Evolutionary conservation across 768 basidiomycete genomes (phyloP), one percentile per base, ranked within the genome.

Genomic region (Hericium coralloides): DNA sequence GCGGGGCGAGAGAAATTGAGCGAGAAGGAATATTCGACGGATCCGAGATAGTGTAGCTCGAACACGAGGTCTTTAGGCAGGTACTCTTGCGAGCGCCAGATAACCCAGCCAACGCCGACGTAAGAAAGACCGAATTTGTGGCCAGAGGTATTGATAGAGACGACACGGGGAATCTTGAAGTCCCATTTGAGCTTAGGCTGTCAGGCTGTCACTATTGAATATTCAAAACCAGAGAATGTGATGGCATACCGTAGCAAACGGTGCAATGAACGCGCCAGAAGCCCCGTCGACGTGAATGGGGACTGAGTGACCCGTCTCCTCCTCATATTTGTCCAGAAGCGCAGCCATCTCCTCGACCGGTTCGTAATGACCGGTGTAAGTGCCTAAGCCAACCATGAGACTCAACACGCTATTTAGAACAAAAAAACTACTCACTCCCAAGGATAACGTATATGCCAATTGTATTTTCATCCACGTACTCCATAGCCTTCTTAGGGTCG

Each of bases 331-430:
- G 72, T 78, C 76, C 68, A 92, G 74, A 10, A 89, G 76, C 43
- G 85, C 83, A 1, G 87, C 75, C 83, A 97, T 89, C 67, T 86
- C 89, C 67, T 89, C 80, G 36, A 97, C 93, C 12, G 87, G 83
- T 64, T 95, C 94, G 64, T 77, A 82, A 62, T 74, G 75, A n/a
- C 77, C 80, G 6, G 80, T 81, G 61, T 76, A 78, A 23, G 76
- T 79, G 37, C 70, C 67, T 61, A 23, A 23, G 15, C 22, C 18
- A 36, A 14, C 10, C 18, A 43, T 25, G 20, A 52, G 36, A 58
- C 23, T 61, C 25, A 39, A 18, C 41, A 52, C 8, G 59, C 38
- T 18, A 53, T 20, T 18, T 26, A 43, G 38, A 38, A 25, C 45
- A 26, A 51, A 6, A 12, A 14, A 12, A 39, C 47, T 20, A 64